Evolutionary conservation across 2,329 filamentous ascomycete species (phyloP).

Genomic region (Paraphoma chrysanthemicola): DNA sequence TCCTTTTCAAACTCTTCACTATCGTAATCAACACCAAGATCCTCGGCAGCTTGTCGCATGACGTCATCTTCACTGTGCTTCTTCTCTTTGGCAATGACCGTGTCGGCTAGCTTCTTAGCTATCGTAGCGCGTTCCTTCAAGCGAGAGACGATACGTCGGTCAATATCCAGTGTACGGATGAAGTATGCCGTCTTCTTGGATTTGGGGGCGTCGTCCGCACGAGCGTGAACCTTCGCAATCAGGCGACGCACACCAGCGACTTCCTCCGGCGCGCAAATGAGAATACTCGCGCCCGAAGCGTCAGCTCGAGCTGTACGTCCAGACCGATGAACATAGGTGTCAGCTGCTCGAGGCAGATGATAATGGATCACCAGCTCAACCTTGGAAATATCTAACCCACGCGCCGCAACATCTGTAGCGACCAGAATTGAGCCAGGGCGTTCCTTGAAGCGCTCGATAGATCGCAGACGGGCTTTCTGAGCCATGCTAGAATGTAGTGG

Average conservation of each 20-base stretch:
- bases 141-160: constrained; percentile 77
- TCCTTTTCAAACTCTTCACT: constrained; percentile 78
- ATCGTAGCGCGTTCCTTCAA: constrained; percentile 79
- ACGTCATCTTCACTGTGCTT: constrained; percentile 83
- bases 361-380: constrained; percentile 94
- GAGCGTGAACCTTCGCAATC: constrained; percentile 83
- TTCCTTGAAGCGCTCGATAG: constrained; percentile 85
- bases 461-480: constrained; percentile 93
- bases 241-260: constrained; percentile 83
- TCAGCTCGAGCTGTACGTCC: constrained; percentile 90
- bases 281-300: constrained; percentile 77
- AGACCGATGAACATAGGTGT: constrained; percentile 94
- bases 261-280: constrained; percentile 92
- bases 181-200: constrained; percentile 65
- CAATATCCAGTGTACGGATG: constrained; percentile 82
- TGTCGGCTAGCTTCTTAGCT: constrained; percentile 87
- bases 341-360: constrained; percentile 88
- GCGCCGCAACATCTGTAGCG: constrained; percentile 91
- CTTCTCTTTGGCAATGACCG: constrained; percentile 85
- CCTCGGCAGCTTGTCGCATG: constrained; percentile 83
- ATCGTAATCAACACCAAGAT: constrained; percentile 93
- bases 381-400: constrained; percentile 89
- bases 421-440: constrained; percentile 74
- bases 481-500: constrained; percentile 92
- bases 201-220: constrained; percentile 55